These are phyloP conservation scores for Phytopythium helicoides DNA, from an alignment of 352 stramenopile genomes.

Conservation along the genomic window DNA sequence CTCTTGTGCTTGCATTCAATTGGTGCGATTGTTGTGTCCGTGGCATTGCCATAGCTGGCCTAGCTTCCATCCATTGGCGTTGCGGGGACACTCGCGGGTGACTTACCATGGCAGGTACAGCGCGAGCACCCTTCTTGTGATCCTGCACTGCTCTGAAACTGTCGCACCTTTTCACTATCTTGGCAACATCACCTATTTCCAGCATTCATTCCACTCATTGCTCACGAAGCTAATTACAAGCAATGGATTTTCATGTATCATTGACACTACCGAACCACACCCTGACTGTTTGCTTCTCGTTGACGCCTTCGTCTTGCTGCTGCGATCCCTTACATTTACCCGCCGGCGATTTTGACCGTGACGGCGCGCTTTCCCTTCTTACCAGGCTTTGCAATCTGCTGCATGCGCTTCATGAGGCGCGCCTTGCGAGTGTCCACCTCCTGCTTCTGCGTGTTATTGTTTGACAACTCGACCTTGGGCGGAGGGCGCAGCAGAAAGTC, in stretches of 20 bases:
- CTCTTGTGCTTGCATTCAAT: no score
- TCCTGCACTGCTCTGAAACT: no score
- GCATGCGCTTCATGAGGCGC: constrained; percentile 85
- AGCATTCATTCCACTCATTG: constrained; percentile 8
- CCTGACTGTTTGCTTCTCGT: no score
- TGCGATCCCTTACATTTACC: constrained; percentile 37
- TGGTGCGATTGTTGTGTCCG: no score
- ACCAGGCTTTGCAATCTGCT: constrained; percentile 76
- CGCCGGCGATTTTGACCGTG: constrained; percentile 77
- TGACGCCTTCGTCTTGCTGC: no score
- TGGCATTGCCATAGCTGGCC: no score
- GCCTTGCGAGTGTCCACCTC: constrained; percentile 79
- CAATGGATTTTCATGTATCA: constrained; percentile 4
- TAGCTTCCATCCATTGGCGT: no score
- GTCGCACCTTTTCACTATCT: no score
- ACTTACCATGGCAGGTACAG: no score
- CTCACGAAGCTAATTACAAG: constrained; percentile 22
- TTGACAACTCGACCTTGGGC: constrained; percentile 74
- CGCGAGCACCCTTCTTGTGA: no score
- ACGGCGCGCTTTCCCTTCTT: constrained; percentile 77
- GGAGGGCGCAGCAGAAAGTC: constrained; percentile 83
- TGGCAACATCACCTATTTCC: no score
- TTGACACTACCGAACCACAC: neutral
- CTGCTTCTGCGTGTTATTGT: constrained; percentile 53
- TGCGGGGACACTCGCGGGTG: no score